Evolutionary conservation across 2,329 filamentous ascomycete genomes (phyloP).

Genomic region (Emergomyces orientalis): DNA sequence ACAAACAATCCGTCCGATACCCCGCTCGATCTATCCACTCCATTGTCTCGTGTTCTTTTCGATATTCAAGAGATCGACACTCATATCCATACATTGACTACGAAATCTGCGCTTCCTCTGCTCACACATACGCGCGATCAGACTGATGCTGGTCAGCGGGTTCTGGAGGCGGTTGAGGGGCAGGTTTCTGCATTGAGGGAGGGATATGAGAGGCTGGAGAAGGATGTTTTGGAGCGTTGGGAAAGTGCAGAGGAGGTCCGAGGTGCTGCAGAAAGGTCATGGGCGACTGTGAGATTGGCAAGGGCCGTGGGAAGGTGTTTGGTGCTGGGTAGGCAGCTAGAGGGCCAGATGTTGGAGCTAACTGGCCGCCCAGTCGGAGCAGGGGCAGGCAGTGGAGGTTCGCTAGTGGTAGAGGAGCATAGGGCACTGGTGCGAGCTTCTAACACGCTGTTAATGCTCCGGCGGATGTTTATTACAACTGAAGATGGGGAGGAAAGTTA

Average conservation of each 20-base stretch:
- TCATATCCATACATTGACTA: constrained; percentile 83
- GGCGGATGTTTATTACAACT: constrained; percentile 61
- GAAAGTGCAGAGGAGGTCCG: constrained; percentile 76
- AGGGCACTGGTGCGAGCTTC: constrained; percentile 72
- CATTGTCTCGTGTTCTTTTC: constrained; percentile 85
- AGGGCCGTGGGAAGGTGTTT: constrained; percentile 69
- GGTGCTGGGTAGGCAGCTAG: constrained; percentile 73
- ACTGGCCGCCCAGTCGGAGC: constrained; percentile 32
- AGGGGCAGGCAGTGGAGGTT: constrained; percentile 28
- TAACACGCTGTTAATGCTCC: constrained; percentile 65
- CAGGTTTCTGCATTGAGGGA: constrained; percentile 74
- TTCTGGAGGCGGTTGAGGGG: constrained; percentile 66
- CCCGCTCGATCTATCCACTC: constrained; percentile 85
- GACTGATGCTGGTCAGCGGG: constrained; percentile 59
- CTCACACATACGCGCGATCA: constrained; percentile 68
- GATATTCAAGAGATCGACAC: constrained; percentile 96
- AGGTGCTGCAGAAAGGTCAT: constrained; percentile 65
- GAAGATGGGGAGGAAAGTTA: constrained; percentile 64
- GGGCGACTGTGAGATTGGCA: constrained; percentile 68
- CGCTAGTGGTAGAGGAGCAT: constrained; percentile 52
- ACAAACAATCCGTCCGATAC: constrained; percentile 90
- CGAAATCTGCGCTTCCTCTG: constrained; percentile 70
- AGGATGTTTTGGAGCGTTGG: constrained; percentile 77
- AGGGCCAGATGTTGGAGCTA: constrained; percentile 71
- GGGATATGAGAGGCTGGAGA: constrained; percentile 75